Conservation (phyloP, 345 rosid species). For the Hirschfeldia incana region DNA sequence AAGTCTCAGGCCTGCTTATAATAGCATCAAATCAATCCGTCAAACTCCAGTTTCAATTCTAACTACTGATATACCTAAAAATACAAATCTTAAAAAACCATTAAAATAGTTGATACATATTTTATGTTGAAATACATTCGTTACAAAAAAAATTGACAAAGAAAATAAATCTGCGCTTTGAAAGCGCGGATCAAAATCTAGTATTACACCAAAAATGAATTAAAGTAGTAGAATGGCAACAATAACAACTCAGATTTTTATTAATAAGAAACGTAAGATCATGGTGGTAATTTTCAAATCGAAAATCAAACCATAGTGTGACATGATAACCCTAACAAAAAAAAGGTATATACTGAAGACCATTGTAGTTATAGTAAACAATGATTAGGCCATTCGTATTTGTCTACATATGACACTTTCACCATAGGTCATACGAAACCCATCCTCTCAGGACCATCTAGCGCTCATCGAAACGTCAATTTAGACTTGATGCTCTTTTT, state of each 20-base stretch:
- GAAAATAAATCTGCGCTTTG: no score
- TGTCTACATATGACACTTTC: neutral
- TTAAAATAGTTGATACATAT: no score
- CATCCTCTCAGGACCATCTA: neutral
- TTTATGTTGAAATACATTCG: no score
- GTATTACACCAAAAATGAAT: neutral
- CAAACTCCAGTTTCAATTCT: no score
- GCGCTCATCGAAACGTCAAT: neutral
- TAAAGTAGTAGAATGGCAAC: neutral
- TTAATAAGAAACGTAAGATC: neutral
- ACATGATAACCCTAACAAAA: no score
- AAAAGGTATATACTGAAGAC: neutral
- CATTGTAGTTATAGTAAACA: neutral
- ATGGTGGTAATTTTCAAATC: neutral
- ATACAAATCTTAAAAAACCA: no score
- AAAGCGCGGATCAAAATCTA: no score
- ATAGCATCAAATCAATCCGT: no score
- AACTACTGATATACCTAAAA: no score
- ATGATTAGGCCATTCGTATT: neutral
- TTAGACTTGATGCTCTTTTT: neutral
- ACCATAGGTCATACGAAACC: neutral
- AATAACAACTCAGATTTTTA: neutral
- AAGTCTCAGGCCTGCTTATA: no score
- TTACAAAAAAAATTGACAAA: no score
- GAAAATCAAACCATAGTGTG: neutral